These are phyloP conservation scores for Grosmannia huntii DNA, from an alignment of 2,329 filamentous ascomycete species.

Conservation along the genomic window DNA sequence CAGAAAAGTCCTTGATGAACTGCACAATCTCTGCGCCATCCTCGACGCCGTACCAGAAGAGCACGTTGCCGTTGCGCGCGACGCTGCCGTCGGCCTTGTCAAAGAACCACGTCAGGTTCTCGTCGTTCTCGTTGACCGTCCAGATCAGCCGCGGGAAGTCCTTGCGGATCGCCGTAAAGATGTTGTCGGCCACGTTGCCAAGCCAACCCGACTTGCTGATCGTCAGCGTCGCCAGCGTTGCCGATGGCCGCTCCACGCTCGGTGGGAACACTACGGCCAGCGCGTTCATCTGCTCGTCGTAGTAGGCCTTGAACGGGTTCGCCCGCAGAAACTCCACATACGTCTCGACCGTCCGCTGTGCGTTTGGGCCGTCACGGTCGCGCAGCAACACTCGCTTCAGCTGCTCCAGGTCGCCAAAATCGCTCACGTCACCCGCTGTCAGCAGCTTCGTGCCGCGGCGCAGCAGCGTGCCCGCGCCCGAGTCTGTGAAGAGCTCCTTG, in stretches of 20 bases:
- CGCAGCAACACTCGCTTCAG: slow-evolving; percentile 73
- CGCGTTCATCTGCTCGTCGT: slow-evolving; percentile 86
- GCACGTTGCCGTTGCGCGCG: slow-evolving; percentile 70
- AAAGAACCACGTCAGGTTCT: slow-evolving; percentile 97
- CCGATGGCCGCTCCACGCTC: slow-evolving; percentile 50
- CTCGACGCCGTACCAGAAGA: slow-evolving; percentile 93
- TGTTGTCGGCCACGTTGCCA: slow-evolving; percentile 88
- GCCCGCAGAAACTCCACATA: slow-evolving; percentile 70
- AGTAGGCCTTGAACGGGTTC: slow-evolving; percentile 83
- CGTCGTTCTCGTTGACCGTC: slow-evolving; percentile 93
- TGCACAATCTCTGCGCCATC: slow-evolving; percentile 68
- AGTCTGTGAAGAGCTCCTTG: slow-evolving; percentile 94
- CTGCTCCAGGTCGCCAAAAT: slow-evolving; percentile 64
- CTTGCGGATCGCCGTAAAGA: slow-evolving; percentile 87
- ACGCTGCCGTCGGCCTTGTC: slow-evolving; percentile 92
- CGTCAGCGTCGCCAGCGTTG: slow-evolving; percentile 78
- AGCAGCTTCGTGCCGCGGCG: slow-evolving; percentile 82
- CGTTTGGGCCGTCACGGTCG: slow-evolving; percentile 70
- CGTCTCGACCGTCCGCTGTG: slow-evolving; percentile 70
- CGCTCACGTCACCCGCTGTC: slow-evolving; percentile 54
- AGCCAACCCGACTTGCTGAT: slow-evolving; percentile 93
- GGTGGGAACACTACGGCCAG: slow-evolving; percentile 78
- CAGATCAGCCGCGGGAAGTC: slow-evolving; percentile 84
- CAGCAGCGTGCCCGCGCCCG: slow-evolving; percentile 85
- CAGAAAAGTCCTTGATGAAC: slow-evolving; percentile 73